A percentile compares a stretch with the other conserved stretches of the same genome.
phyloP scores from a whole-genome alignment of 805 yeast genomes.

The Wickerhamiella sergipiensis region DNA sequence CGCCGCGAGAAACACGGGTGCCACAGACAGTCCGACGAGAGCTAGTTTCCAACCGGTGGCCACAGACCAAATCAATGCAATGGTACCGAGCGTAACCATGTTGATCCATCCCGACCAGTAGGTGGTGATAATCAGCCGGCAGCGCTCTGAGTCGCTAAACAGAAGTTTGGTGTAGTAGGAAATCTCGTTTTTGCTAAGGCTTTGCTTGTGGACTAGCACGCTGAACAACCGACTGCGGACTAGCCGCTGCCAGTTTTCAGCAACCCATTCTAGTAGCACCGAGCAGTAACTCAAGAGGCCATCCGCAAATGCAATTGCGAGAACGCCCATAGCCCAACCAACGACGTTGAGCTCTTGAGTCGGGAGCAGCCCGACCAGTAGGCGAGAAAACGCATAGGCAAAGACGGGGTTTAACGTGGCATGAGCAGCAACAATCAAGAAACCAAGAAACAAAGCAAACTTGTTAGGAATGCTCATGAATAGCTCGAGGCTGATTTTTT shows the following conservation, averaged over 20 bases:
- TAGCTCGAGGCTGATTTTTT: background rate
- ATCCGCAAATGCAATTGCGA: constrained; percentile 48
- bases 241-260: constrained; percentile 54
- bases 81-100: constrained; percentile 37
- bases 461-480: constrained; percentile 12
- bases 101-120: constrained; percentile 43
- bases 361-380: constrained; percentile 52
- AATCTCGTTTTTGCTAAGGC: constrained; percentile 31
- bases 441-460: constrained; percentile 32
- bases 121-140: constrained; percentile 50
- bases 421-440: constrained; percentile 37
- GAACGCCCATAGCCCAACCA: constrained; percentile 57
- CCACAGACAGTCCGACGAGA: constrained; percentile 63
- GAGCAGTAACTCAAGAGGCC: constrained; percentile 43
- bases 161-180: constrained; percentile 47
- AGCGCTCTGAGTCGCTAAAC: constrained; percentile 71
- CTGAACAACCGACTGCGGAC: constrained; percentile 39
- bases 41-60: constrained; percentile 76
- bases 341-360: constrained; percentile 17
- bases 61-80: constrained; percentile 70
- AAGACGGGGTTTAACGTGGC: constrained; percentile 66
- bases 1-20: constrained; percentile 45
- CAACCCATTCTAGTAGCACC: constrained; percentile 37
- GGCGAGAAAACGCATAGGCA: constrained; percentile 60
- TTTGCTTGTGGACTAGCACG: constrained; percentile 37